phyloP scores from a whole-genome alignment of 805 yeast species.

The Hemisphaericaspora nanyangensis region DNA sequence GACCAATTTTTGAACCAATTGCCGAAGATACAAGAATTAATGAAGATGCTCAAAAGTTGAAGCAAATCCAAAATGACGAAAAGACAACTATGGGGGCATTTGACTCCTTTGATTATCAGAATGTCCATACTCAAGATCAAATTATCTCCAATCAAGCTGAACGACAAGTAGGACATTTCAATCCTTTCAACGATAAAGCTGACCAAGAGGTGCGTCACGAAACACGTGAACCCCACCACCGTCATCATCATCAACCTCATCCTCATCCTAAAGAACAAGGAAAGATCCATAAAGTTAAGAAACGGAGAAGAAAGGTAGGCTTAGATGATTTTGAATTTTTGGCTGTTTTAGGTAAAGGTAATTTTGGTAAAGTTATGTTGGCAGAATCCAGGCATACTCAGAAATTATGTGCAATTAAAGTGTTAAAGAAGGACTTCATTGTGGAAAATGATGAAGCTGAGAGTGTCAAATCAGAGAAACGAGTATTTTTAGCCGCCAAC shows the following conservation, averaged over 20 bases:
- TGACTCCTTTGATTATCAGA: conserved; percentile 11
- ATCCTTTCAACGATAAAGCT: conserved; percentile 8
- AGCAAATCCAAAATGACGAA: not conserved
- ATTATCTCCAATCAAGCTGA: conserved; percentile 6
- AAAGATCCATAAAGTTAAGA: conserved; percentile 20
- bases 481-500: conserved; percentile 83
- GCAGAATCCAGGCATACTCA: conserved; percentile 87
- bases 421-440: conserved; percentile 91
- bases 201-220: conserved; percentile 1
- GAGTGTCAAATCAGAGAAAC: conserved; percentile 89
- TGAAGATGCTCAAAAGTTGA: not conserved
- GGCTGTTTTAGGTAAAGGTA: conserved; percentile 97
- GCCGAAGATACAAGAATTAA: not conserved
- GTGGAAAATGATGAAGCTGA: conserved; percentile 95
- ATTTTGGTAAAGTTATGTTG: conserved; percentile 96
- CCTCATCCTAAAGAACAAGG: conserved; percentile 4
- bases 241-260: conserved; percentile 17
- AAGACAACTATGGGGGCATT: conserved; percentile 2
- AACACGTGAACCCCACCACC: conserved; percentile 10
- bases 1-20: not conserved
- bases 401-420: conserved; percentile 90
- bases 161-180: not conserved
- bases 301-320: conserved; percentile 71
- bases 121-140: conserved; percentile 13
- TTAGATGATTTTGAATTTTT: conserved; percentile 91